Conservation (phyloP, 2,329 filamentous ascomycete genomes). For the Phoma sp. region DNA sequence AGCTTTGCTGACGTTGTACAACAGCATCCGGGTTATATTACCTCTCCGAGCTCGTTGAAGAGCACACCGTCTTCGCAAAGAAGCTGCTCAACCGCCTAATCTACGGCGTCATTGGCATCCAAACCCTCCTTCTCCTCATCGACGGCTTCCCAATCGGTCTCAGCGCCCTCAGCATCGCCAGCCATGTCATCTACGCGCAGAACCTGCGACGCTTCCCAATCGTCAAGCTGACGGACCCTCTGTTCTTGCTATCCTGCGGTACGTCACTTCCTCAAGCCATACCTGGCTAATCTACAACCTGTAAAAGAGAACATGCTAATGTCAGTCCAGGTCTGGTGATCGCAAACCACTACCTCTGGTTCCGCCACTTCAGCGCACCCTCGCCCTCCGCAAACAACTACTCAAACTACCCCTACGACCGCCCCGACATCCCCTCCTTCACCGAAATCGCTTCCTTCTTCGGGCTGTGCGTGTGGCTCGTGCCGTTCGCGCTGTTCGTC, state of each 20-base stretch:
- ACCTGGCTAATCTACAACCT: background rate
- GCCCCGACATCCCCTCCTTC: conserved; percentile 79
- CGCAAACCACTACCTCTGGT: conserved; percentile 94
- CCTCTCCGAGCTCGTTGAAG: conserved; percentile 95
- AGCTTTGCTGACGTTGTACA: conserved; percentile 1
- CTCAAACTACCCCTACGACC: conserved; percentile 64
- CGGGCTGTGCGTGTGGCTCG: conserved; percentile 93
- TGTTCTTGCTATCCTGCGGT: conserved; percentile 87
- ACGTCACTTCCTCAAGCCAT: conserved; percentile 42
- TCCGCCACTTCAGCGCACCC: conserved; percentile 81
- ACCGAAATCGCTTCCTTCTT: conserved; percentile 97
- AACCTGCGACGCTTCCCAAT: conserved; percentile 80
- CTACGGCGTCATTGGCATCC: conserved; percentile 78
- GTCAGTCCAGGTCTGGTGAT: conserved; percentile 73
- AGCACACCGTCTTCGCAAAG: conserved; percentile 93
- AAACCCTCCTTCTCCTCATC: conserved; percentile 76
- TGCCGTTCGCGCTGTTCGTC: conserved; percentile 94
- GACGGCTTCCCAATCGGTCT: conserved; percentile 85
- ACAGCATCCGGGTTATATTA: conserved; percentile 97
- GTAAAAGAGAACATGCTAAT: conserved; percentile 10
- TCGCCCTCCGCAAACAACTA: conserved; percentile 59
- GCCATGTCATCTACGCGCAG: conserved; percentile 85
- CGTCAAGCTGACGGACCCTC: conserved; percentile 84
- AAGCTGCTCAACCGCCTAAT: conserved; percentile 85
- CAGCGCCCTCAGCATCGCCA: conserved; percentile 76